Base-by-base conservation (phyloP, 2,329 filamentous ascomycete species). In the Chlorencoelia australis region DNA sequence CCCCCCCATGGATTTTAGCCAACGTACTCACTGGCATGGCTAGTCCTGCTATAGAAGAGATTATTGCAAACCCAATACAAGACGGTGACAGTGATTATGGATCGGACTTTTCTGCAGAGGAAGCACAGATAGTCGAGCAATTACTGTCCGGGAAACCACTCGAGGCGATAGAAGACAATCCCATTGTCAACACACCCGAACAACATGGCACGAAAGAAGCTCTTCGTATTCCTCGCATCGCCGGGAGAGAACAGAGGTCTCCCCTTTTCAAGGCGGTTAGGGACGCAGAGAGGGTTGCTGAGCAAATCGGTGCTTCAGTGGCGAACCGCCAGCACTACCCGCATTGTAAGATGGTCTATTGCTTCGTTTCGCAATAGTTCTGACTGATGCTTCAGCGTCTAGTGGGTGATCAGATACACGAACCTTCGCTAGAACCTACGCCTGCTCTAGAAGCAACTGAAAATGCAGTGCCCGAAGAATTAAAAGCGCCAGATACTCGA, bases 351-450 rank as follows among this genome's bases (percentile, higher is more conserved):
- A 25, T 32, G 33, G 6, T 14, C 17, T 30, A 14, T 29, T 21
- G 20, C 3, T 8, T 6, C 13, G n/a, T 18, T 14, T 22, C 30
- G 34, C 42, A 30, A 45, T 52, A 48, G 42, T 44, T 65, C 75
- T 82, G 69, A 83, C 73, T 73, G 66, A 78, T 67, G 47, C 39
- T 49, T 42, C 61, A 82, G 77, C 68, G 64, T 58, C 58, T 76
- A 83, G 79, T 71, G 60, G 75, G 64, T 52, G 63, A 56, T 13
- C 47, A 20, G 26, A 22, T 36, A 11, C 10, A 38, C 20, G 16
- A 40, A 19, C 24, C 3, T 2, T 13, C 16, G 31, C 19, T n/a
- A 17, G 4, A 2, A 10, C 14, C 24, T 14, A 11, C 8, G 7
- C 15, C 15, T 30, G 28, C 15, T 6, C 14, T 16, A 18, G 7